Evolutionary conservation across 2,329 filamentous ascomycete genomes (phyloP), one percentile per base, ranked within the genome.

Genomic region (Penicillium sp.): DNA sequence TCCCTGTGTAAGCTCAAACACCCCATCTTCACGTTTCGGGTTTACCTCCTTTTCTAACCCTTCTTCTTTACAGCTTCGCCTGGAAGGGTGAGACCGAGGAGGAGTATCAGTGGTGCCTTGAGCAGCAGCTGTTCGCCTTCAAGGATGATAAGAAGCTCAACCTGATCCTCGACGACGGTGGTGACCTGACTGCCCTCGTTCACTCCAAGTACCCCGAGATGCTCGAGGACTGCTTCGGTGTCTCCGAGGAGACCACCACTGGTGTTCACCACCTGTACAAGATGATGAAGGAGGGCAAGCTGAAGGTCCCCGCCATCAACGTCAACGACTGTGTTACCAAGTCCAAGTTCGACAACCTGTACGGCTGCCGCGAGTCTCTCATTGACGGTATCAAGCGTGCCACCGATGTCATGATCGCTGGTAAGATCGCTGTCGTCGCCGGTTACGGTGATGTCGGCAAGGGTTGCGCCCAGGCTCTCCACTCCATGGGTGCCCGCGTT

Each of bases 281-380:
- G 78, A 97, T 97, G 93, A 84, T 98, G 79, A 97, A 95, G 87
- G 88, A 91, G 72, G 86, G 87, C 79, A 86, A 88, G 81, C 92
- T 98, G 68, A 89, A 96, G 65, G 91, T 96, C 69, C 95, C 95
- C 70, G 86, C 94, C 81, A 92, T 98, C 89, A 99, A 99, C 82
- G 94, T 99, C 86, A 98, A 99, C 85, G 94, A 99, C 88, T 93
- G 90, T 61, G 94, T 99, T 78, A 99, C 95, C 82, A 99, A 98
- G 90, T 96, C 92, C 83, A 99, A 99, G 88, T 99, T 99, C 80
- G 95, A 98, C 88, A 99, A 99, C 89, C 84, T 98, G 69, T 99
- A 98, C 88, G 94, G 95, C 77, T 98, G 95, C 92, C 90, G 92
- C 79, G 95, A 98, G 86, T 97, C 94, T 67, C 90, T 99, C 73